Conservation (phyloP, 73 alveolate species). For the Durusdinium trenchii region DNA sequence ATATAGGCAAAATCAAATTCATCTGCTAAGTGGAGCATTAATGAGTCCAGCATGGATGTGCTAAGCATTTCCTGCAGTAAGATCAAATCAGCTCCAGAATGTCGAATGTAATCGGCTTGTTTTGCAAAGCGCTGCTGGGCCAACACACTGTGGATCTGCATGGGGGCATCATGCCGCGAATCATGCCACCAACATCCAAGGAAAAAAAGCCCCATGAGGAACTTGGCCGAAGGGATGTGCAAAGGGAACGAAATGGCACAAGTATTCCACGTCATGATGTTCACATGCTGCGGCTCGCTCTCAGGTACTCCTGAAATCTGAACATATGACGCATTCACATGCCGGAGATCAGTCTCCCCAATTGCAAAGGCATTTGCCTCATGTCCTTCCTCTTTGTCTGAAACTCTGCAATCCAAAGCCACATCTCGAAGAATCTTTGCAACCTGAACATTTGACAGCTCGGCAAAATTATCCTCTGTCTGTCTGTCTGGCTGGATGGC, state of each 20-base stretch:
- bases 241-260: conserved; percentile 73
- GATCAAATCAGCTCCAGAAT: conserved; percentile 69
- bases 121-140: conserved; percentile 31
- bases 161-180: conserved; percentile 27
- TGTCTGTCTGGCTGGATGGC: too few species aligned
- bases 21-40: conserved; percentile 58
- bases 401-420: too few species aligned
- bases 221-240: conserved; percentile 36
- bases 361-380: too few species aligned
- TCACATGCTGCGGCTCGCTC: background rate
- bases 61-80: conserved; percentile 60
- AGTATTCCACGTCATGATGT: conserved; percentile 69
- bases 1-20: conserved; percentile 45
- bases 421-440: too few species aligned
- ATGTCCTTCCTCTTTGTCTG: too few species aligned
- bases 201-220: conserved; percentile 23
- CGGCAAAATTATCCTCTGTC: too few species aligned
- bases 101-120: conserved; percentile 58
- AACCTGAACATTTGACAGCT: too few species aligned
- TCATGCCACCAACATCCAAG: conserved; percentile 83
- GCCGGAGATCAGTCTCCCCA: too few species aligned
- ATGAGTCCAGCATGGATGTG: conserved; percentile 30
- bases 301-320: too few species aligned
- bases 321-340: too few species aligned
- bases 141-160: conserved; percentile 1